These are phyloP conservation scores for Chlorella sorokiniana DNA, from an alignment of 139 green algal species.

Conservation along the genomic window DNA sequence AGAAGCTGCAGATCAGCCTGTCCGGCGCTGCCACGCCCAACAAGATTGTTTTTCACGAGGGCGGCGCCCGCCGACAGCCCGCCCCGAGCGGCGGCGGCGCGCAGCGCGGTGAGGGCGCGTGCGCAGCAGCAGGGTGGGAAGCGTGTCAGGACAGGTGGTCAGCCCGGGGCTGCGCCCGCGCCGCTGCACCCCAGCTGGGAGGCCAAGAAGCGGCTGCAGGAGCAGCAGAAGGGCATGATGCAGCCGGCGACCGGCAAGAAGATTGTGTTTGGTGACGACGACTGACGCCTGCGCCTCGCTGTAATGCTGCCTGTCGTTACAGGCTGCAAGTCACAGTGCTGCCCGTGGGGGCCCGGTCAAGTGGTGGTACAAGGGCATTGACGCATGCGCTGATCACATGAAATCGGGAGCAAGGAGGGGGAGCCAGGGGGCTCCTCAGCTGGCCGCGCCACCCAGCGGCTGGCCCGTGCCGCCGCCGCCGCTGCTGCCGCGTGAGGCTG, in stretches of 20 bases:
- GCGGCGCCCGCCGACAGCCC: constrained; percentile 4
- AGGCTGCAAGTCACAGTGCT: too few species aligned
- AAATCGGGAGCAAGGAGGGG: not conserved
- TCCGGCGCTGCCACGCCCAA: constrained; percentile 20
- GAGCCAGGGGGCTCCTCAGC: not conserved
- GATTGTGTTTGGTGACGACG: constrained; percentile 35
- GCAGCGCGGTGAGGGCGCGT: not conserved
- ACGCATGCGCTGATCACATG: too few species aligned
- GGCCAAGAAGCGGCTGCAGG: constrained; percentile 26
- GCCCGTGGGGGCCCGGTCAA: too few species aligned
- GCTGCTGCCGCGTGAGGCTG: not conserved
- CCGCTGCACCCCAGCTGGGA: constrained; percentile 35
- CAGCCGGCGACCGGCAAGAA: constrained; percentile 27
- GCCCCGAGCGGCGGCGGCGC: not conserved
- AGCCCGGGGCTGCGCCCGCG: not conserved
- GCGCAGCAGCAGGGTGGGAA: not conserved
- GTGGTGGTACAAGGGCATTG: too few species aligned
- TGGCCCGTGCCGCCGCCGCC: not conserved
- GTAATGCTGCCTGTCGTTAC: not conserved
- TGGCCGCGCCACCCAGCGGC: not conserved
- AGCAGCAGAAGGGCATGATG: constrained; percentile 6
- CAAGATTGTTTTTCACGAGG: constrained; percentile 55
- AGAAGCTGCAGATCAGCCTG: constrained; percentile 16
- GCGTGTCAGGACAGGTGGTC: not conserved
- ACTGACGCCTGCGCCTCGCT: not conserved